Conservation (phyloP, 2,329 filamentous ascomycete genomes). For the Phyllosticta capitalensis region DNA sequence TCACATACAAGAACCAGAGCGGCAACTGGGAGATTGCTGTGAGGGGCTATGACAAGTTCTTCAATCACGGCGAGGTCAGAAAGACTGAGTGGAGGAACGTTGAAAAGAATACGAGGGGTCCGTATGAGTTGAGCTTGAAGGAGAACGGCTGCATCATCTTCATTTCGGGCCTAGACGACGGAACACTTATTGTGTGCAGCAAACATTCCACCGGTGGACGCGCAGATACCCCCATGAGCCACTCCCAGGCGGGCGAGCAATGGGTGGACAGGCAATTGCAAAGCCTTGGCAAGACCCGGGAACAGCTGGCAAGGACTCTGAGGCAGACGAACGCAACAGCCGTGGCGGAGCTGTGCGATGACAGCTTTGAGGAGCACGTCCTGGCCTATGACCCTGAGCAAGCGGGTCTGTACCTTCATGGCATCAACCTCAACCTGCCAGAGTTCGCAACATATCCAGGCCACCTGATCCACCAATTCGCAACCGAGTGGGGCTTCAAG, state of each 20-base stretch:
- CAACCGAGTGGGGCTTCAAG: constrained; percentile 85
- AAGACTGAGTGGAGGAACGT: constrained; percentile 80
- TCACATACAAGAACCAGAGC: constrained; percentile 64
- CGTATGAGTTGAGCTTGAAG: constrained; percentile 93
- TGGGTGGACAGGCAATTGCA: constrained; percentile 75
- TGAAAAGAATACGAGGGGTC: constrained; percentile 63
- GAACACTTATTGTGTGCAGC: constrained; percentile 88
- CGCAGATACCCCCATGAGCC: constrained; percentile 62
- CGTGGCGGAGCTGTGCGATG: constrained; percentile 92
- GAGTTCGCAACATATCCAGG: constrained; percentile 83
- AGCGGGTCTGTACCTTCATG: constrained; percentile 89
- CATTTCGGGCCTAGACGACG: constrained; percentile 82
- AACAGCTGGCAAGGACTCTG: constrained; percentile 68
- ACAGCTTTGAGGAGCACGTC: constrained; percentile 94
- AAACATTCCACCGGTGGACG: constrained; percentile 90
- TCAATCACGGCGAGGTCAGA: constrained; percentile 77
- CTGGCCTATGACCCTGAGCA: constrained; percentile 74
- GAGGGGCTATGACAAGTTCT: constrained; percentile 97
- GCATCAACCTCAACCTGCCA: constrained; percentile 91
- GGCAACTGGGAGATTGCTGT: constrained; percentile 69
- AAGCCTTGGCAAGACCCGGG: constrained; percentile 65
- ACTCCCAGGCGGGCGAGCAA: constrained; percentile 72
- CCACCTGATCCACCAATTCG: constrained; percentile 76
- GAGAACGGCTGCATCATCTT: constrained; percentile 99
- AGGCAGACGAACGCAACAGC: constrained; percentile 80